Conservation (phyloP, 2,329 filamentous ascomycete genomes). For the Magnaporthiopsis incrustans region DNA sequence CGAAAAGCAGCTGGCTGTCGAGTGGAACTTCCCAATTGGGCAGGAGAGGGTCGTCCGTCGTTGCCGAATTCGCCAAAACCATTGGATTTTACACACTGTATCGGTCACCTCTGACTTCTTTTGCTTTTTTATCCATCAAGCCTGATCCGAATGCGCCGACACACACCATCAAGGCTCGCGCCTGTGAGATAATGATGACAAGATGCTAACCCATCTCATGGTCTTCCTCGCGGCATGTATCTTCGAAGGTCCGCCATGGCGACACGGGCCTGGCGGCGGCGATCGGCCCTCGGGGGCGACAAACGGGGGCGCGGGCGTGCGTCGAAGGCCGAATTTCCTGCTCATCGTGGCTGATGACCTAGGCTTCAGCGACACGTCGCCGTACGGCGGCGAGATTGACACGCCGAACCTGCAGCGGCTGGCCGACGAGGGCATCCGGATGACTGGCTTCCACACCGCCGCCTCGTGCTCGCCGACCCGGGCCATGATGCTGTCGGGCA, state of each 20-base stretch:
- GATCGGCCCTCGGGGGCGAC: background rate
- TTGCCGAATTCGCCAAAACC: no score
- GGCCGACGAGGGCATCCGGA: constrained; percentile 40
- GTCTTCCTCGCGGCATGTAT: background rate
- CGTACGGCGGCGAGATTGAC: constrained; percentile 49
- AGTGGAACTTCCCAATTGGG: no score
- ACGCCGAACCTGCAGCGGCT: constrained; percentile 49
- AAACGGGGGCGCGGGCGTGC: background rate
- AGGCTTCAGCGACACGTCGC: constrained; percentile 34
- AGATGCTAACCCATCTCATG: background rate
- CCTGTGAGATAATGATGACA: background rate
- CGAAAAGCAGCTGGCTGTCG: no score
- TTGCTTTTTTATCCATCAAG: background rate
- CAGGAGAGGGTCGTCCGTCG: no score
- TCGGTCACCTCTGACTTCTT: background rate
- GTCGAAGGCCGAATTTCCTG: constrained; percentile 32
- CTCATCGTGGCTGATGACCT: constrained; percentile 37
- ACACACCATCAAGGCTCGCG: background rate
- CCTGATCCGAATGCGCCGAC: background rate
- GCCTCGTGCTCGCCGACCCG: constrained; percentile 52
- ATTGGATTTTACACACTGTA: no score
- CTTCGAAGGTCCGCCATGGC: background rate
- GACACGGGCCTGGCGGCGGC: background rate
- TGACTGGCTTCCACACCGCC: constrained; percentile 52
- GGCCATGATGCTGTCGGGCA: constrained; percentile 51